phyloP scores from a whole-genome alignment of 495 filamentous ascomycete genomes.

The Immersiella caudata region DNA sequence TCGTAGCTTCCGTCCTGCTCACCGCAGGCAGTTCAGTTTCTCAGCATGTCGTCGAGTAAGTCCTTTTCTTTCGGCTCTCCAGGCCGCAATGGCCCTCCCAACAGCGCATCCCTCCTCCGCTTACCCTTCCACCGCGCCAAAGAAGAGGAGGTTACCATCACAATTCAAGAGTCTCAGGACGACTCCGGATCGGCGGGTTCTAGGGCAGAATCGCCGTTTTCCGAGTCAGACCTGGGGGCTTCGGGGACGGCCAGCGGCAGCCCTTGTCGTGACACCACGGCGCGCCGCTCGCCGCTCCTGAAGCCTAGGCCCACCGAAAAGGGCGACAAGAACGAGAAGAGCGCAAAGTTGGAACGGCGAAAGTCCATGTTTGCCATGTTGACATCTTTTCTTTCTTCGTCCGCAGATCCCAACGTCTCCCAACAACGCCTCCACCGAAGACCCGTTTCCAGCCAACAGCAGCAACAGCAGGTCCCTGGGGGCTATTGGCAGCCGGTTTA shows the following conservation, averaged over 20 bases:
- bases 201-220: not conserved
- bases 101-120: slow-evolving; percentile 20
- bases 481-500: slow-evolving; percentile 10
- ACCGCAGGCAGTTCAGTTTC: not conserved
- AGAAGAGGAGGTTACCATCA: not conserved
- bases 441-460: slow-evolving; percentile 21
- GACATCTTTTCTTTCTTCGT: slow-evolving; percentile 20
- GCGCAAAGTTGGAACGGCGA: slow-evolving; percentile 7
- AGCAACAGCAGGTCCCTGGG: slow-evolving; percentile 2
- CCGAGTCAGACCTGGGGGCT: slow-evolving; percentile 8
- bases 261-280: not conserved
- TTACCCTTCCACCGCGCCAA: slow-evolving; percentile 2
- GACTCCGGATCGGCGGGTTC: slow-evolving; percentile 3
- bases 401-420: slow-evolving; percentile 9
- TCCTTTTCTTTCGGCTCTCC: slow-evolving; percentile 19
- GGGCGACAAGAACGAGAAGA: not conserved
- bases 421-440: slow-evolving; percentile 22
- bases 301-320: not conserved
- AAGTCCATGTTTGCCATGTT: slow-evolving; percentile 25
- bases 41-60: slow-evolving; percentile 35
- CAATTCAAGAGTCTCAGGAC: not conserved
- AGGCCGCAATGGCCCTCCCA: not conserved
- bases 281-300: not conserved
- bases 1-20: not conserved
- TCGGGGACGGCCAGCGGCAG: slow-evolving; percentile 6